Percentiles rank a stretch among this genome's conserved stretches.
Conservation (phyloP, 345 rosid species). For the Geranium brycei region DNA sequence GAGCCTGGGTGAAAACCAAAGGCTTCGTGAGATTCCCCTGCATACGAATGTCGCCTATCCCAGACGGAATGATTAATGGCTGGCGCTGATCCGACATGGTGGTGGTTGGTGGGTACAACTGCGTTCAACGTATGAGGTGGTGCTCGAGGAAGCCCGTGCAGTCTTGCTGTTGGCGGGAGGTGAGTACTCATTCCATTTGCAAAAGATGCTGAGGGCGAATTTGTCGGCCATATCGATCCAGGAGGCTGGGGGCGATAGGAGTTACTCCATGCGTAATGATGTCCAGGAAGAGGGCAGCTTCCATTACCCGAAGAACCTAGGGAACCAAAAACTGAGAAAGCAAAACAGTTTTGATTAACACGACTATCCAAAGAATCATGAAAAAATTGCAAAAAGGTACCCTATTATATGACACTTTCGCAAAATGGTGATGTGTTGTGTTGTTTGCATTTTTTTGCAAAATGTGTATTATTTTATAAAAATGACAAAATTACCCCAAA, state of each 20-base stretch:
- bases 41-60: conserved; percentile 63
- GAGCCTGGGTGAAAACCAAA: conserved; percentile 64
- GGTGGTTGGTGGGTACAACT: conserved; percentile 46
- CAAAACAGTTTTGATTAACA: not conserved
- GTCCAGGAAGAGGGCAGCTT: conserved; percentile 42
- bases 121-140: conserved; percentile 46
- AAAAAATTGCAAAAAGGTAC: not conserved
- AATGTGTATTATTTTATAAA: too few relatives aligned
- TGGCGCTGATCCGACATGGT: conserved; percentile 78
- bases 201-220: conserved; percentile 46
- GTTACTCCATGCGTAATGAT: conserved; percentile 52
- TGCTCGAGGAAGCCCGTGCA: conserved; percentile 53
- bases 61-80: conserved; percentile 27
- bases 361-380: conserved; percentile 9
- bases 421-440: too few relatives aligned
- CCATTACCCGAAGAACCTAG: conserved; percentile 47
- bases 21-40: conserved; percentile 66
- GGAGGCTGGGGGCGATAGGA: conserved; percentile 55
- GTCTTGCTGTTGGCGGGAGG: conserved; percentile 27
- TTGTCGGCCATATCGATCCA: conserved; percentile 56
- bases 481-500: too few relatives aligned
- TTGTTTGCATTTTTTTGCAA: too few relatives aligned
- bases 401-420: too few relatives aligned
- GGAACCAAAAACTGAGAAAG: conserved; percentile 36
- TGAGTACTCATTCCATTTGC: conserved; percentile 44